Conservation (phyloP, 495 filamentous ascomycete genomes). For the Penicillium canescens region DNA sequence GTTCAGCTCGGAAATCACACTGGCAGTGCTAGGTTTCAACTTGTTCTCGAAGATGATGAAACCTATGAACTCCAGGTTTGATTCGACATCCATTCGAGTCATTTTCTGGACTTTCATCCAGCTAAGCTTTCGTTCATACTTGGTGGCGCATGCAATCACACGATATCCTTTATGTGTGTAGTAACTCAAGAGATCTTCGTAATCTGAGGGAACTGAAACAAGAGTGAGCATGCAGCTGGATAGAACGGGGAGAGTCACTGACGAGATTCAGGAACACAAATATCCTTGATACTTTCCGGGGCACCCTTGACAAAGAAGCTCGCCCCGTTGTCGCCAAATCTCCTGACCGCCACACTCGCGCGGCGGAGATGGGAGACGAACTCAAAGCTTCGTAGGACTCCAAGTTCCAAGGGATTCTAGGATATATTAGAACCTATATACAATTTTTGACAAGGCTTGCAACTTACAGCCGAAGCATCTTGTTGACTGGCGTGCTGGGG, state of each 20-base stretch:
- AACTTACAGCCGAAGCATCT: constrained; percentile 30
- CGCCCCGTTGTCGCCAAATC: constrained; percentile 75
- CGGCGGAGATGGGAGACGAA: constrained; percentile 95
- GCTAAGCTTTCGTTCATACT: constrained; percentile 78
- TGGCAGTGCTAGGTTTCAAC: constrained; percentile 78
- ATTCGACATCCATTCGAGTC: constrained; percentile 81
- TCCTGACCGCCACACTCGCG: constrained; percentile 87
- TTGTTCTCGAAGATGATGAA: constrained; percentile 99
- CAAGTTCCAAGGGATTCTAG: constrained; percentile 68
- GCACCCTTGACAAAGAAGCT: constrained; percentile 95
- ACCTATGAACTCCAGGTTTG: constrained; percentile 78
- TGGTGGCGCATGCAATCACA: constrained; percentile 95
- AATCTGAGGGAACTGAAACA: constrained; percentile 75
- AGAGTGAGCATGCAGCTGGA: constrained; percentile 8
- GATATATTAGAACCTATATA: neutral
- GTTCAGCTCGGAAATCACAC: constrained; percentile 79
- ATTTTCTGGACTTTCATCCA: constrained; percentile 96
- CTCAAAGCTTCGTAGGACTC: constrained; percentile 85
- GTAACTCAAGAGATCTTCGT: constrained; percentile 79
- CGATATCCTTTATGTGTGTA: constrained; percentile 96
- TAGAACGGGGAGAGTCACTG: constrained; percentile 32
- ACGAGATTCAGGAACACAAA: constrained; percentile 81
- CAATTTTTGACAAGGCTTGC: neutral
- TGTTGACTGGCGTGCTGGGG: constrained; percentile 29
- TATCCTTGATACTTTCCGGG: constrained; percentile 92